These are phyloP conservation scores for Noccaea caerulescens DNA, from an alignment of 345 rosid genomes.

Conservation along the genomic window DNA sequence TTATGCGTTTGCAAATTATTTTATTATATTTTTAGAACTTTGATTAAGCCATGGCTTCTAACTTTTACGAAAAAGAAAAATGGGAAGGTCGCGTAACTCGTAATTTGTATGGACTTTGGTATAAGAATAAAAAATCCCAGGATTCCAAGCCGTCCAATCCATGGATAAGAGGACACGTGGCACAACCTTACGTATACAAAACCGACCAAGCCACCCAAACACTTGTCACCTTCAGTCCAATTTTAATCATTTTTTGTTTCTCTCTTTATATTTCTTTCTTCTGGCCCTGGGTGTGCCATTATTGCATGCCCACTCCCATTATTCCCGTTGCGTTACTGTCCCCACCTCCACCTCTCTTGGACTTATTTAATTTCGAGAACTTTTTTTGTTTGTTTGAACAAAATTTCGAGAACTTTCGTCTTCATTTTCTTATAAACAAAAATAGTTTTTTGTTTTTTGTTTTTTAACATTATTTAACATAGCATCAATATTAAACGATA, in stretches of 20 bases:
- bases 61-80: background rate
- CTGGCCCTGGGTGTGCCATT: slow-evolving; percentile 24
- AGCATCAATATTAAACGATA: too few relatives aligned
- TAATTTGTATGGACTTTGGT: slow-evolving; percentile 41
- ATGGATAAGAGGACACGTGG: slow-evolving; percentile 35
- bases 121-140: slow-evolving; percentile 9
- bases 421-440: background rate
- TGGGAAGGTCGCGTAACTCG: slow-evolving; percentile 14
- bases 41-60: slow-evolving; percentile 1
- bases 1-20: background rate
- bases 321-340: slow-evolving; percentile 43
- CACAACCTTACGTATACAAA: slow-evolving; percentile 27
- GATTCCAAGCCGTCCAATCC: slow-evolving; percentile 43
- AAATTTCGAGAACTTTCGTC: background rate
- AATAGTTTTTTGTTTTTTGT: background rate
- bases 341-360: slow-evolving; percentile 42
- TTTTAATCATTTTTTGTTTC: slow-evolving; percentile 26
- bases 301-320: slow-evolving; percentile 42
- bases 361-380: slow-evolving; percentile 1
- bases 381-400: background rate
- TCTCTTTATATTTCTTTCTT: background rate
- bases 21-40: background rate
- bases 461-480: too few relatives aligned
- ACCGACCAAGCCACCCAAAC: slow-evolving; percentile 49
- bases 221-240: slow-evolving; percentile 39